Percentiles rank a stretch among this genome's conserved stretches.
Evolutionary conservation across 805 yeast genomes (phyloP).

Genomic region (Saccharomyces kudriavzevii): DNA sequence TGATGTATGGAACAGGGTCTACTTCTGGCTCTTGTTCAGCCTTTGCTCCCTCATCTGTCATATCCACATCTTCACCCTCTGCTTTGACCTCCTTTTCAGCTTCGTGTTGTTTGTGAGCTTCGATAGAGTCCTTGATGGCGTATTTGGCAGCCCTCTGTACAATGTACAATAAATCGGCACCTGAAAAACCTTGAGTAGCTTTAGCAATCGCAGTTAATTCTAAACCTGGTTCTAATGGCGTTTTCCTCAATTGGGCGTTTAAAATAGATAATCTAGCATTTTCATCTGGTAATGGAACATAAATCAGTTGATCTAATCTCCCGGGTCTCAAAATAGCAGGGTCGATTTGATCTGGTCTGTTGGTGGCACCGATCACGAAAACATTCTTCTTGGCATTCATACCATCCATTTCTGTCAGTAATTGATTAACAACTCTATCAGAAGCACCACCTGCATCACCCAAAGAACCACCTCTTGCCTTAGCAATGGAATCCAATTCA

Average conservation of each 20-base stretch:
- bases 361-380: slow-evolving; percentile 97
- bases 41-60: slow-evolving; percentile 18
- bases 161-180: slow-evolving; percentile 96
- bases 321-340: slow-evolving; percentile 99
- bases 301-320: slow-evolving; percentile 94
- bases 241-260: slow-evolving; percentile 93
- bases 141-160: slow-evolving; percentile 98
- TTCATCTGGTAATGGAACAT: slow-evolving; percentile 97
- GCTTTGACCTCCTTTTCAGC: slow-evolving; percentile 37
- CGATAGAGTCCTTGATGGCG: slow-evolving; percentile 96
- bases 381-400: slow-evolving; percentile 99
- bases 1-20: slow-evolving; percentile 93
- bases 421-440: slow-evolving; percentile 95
- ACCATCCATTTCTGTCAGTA: slow-evolving; percentile 98
- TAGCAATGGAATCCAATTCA: slow-evolving; percentile 95
- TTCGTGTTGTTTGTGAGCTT: slow-evolving; percentile 51
- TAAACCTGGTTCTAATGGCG: slow-evolving; percentile 96
- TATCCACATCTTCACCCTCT: slow-evolving; percentile 41
- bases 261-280: slow-evolving; percentile 86
- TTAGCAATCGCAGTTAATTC: slow-evolving; percentile 83
- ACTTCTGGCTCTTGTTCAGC: slow-evolving; percentile 54
- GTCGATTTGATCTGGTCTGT: slow-evolving; percentile 98
- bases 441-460: slow-evolving; percentile 98
- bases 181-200: slow-evolving; percentile 95
- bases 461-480: slow-evolving; percentile 93